phyloP scores from a whole-genome alignment of 176 grass and related monocot species.

The Rhynchospora tenuis region DNA sequence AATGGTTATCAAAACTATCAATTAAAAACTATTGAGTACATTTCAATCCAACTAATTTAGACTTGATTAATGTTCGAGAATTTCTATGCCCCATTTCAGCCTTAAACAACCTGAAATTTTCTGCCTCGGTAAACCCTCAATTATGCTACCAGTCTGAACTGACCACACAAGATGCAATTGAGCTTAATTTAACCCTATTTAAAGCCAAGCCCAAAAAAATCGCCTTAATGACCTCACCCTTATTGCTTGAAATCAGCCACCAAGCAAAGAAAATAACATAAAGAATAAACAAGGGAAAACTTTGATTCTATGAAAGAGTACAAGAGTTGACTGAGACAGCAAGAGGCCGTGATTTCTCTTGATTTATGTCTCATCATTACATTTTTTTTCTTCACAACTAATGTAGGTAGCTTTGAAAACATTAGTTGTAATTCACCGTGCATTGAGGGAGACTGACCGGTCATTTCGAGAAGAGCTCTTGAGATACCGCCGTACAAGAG shows the following conservation, averaged over 20 bases:
- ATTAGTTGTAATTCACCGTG: slow-evolving; percentile 80
- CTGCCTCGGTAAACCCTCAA: neutral
- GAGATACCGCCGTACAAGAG: slow-evolving; percentile 60
- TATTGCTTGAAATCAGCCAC: neutral
- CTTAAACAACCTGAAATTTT: neutral
- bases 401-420: slow-evolving; percentile 84
- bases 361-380: neutral
- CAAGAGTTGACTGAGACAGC: neutral
- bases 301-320: neutral
- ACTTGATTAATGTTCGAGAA: neutral
- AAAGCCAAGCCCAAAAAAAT: neutral
- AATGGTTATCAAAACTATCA: neutral
- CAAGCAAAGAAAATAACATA: neutral
- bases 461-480: slow-evolving; percentile 82
- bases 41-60: neutral
- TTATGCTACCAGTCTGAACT: neutral
- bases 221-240: neutral
- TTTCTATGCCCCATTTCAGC: neutral
- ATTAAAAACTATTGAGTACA: neutral
- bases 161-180: neutral
- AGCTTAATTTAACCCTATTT: neutral
- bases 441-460: slow-evolving; percentile 65
- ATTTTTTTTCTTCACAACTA: neutral
- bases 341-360: neutral
- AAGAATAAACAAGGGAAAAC: neutral